phyloP scores from a whole-genome alignment of 345 rosid genomes.

The Eucalyptus polyanthemos region DNA sequence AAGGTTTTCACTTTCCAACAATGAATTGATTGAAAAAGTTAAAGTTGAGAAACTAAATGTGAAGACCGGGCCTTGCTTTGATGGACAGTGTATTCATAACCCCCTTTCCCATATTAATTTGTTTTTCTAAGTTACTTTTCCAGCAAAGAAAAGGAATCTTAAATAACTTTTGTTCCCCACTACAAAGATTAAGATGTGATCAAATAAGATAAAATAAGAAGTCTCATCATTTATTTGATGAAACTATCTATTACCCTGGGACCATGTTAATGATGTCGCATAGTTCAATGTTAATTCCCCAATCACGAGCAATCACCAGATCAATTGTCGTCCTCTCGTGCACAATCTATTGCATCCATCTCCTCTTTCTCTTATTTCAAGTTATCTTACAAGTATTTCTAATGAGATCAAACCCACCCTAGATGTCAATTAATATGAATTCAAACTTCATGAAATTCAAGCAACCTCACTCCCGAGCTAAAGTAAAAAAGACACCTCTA shows the following conservation, averaged over 20 bases:
- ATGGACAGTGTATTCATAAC: too few species aligned
- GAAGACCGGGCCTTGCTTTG: too few species aligned
- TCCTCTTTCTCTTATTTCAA: not conserved
- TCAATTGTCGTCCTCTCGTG: conserved; percentile 77
- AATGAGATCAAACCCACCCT: not conserved
- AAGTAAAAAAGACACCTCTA: not conserved
- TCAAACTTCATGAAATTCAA: not conserved
- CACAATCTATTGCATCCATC: conserved; percentile 67
- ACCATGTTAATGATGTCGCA: conserved; percentile 82
- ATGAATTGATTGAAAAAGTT: too few species aligned
- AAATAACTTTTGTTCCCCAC: not conserved
- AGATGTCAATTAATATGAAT: not conserved
- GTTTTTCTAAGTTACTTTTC: not conserved
- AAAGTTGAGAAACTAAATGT: too few species aligned
- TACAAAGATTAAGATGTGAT: not conserved
- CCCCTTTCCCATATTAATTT: too few species aligned
- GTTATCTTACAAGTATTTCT: not conserved
- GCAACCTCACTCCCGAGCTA: not conserved
- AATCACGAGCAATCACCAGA: conserved; percentile 70
- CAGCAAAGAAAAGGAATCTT: not conserved
- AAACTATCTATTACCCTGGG: conserved; percentile 31
- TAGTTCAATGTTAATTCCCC: conserved; percentile 77
- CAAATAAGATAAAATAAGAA: not conserved
- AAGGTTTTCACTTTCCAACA: not conserved
- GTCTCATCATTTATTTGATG: not conserved